Evolutionary conservation across 345 rosid species (phyloP), one percentile per base, ranked within the genome.

Genomic region (Gossypium stocksii): DNA sequence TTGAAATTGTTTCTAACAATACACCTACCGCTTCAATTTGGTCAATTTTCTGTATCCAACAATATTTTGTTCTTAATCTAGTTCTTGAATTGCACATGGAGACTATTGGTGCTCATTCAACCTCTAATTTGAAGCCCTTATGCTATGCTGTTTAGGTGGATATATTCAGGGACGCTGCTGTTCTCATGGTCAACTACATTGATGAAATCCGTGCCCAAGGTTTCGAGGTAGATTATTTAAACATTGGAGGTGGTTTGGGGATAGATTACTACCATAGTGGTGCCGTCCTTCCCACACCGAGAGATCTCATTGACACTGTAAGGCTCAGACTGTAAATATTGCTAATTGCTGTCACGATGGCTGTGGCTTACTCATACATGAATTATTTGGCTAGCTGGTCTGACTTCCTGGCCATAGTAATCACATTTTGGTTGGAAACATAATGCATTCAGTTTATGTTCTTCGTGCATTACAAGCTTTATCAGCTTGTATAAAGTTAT

Each of bases 201-300:
- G 97, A 96, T 15, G 82, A 89, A 77, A 96, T 96, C 63, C 86
- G 98, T 45, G 84, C 89, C 57, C 99, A 96, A 82, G 99, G 97
- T 46, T 96, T 96, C 78, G 91, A 93, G 80, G 85, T 96, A 73
- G 75, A 88, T 77, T 96, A 91, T 83, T 83, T 96, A 80, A 96
- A 96, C 82, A 93, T 96, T 79, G 99, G 97, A 77, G 99, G 98
- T 77, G 99, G 98, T 78, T 87, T 96, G 76, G 99, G 99, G 78
- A 96, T 96, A 74, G 98, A 96, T 85, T 96, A 96, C 74, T 83
- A 88, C 75, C 99, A 96, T 73, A 73, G 84, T 11, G 93, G 97
- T 44, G 95, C 98, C 22, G 78, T 91, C 77, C 97, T 93, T 80
- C 99, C 99, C 70, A 82, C 86, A 56, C 99, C 99, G 43, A 89